Base-by-base conservation (phyloP, 208 protist species). In the Crithidia expoeki region DNA sequence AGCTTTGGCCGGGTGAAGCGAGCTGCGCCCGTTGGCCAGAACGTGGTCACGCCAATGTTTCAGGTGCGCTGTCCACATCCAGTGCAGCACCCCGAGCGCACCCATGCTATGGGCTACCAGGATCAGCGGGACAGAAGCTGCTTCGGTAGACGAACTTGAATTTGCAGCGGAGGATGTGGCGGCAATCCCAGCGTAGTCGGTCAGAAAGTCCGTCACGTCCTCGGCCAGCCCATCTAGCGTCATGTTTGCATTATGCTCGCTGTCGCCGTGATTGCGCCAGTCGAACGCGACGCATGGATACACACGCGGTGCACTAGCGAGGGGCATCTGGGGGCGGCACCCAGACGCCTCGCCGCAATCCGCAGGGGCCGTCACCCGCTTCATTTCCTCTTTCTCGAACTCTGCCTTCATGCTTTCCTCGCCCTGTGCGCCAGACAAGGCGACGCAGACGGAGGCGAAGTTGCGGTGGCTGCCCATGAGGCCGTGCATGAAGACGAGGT, bases 71-170 rank as follows among this genome's bases (percentile, higher is more conserved):
- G 51, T 44, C 82, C 82, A 88, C 68, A 84, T 72, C 79, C 77
- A 84, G 72, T 84, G 78, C 74, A 82, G 65, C 52, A 82, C 47
- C 21, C 57, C 75, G 68, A 88, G 68, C 42, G 71, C 78, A 0
- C 79, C 79, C 78, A 84, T 84, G 70, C 81, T 86, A 70, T 86
- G 81, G 2, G 77, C 81, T 1, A 83, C 70, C 19, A 86, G 67
- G 28, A 86, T 69, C 21, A 86, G 60, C 2, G 76, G 77, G 33
- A 86, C 46, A 16, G 81, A 76, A n/a, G 23, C 7, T 11, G 42
- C 27, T 40, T 27, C 61, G 25, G 44, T 21, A 12, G 51, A 11
- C 47, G 17, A 11, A 23, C 32, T 34, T 33, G 34, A 23, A 34
- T 63, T 33, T 49, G 40, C 21, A 19, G 28, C 61, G 9, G 56